Percentiles rank a stretch among this genome's conserved stretches.
Conservation (phyloP, 2,329 filamentous ascomycete genomes). For the Sporothrix brunneoviolacea region DNA sequence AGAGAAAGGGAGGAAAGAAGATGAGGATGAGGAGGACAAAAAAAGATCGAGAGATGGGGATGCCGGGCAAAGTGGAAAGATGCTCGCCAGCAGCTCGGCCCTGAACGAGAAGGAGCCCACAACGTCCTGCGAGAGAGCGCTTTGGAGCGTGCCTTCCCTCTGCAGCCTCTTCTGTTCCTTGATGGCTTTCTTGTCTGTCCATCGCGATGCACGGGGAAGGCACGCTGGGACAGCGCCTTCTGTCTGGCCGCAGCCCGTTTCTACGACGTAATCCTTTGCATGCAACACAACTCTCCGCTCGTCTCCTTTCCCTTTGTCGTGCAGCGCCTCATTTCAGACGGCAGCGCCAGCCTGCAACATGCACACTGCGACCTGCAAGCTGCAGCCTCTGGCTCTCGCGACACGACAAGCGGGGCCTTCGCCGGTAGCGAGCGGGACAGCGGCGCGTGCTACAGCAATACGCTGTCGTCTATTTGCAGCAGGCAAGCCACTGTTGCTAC, state of each 20-base stretch:
- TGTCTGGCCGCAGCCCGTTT: constrained; percentile 1
- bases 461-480: background rate
- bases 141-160: constrained; percentile 1
- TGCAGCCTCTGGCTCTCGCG: background rate
- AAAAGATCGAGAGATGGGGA: constrained; percentile 6
- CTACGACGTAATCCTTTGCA: background rate
- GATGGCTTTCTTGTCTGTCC: background rate
- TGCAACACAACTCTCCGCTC: background rate
- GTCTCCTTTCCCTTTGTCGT: constrained; percentile 13
- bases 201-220: constrained; percentile 7
- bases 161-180: background rate
- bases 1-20: background rate
- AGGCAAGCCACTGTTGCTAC: too few relatives aligned
- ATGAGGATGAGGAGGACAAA: background rate
- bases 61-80: background rate
- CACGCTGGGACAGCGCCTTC: constrained; percentile 5
- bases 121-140: background rate
- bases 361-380: constrained; percentile 2
- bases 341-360: constrained; percentile 6
- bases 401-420: too few relatives aligned
- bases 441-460: background rate
- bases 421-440: too few relatives aligned
- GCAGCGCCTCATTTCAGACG: constrained; percentile 14
- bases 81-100: background rate
- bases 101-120: constrained; percentile 6